Percentiles rank a stretch among this genome's conserved stretches.
phyloP scores from a whole-genome alignment of 805 yeast genomes.

The Debaryomyces castellii region DNA sequence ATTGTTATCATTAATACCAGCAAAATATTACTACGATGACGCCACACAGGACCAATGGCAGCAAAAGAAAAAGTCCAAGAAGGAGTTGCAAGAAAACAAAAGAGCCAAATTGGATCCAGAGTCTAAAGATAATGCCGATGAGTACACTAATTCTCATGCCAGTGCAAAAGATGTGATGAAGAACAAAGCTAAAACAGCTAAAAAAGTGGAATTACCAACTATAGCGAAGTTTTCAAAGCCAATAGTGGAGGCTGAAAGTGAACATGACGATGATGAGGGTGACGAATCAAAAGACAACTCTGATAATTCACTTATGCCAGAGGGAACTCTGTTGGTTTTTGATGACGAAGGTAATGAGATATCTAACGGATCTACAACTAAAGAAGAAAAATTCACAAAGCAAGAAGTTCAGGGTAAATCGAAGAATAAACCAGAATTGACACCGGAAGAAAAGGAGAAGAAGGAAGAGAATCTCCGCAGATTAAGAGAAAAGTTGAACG shows the following conservation, averaged over 20 bases:
- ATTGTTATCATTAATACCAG: constrained; percentile 85
- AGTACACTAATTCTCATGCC: constrained; percentile 39
- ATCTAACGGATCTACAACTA: constrained; percentile 2
- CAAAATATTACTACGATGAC: constrained; percentile 90
- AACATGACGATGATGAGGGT: constrained; percentile 20
- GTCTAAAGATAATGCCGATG: constrained; percentile 41
- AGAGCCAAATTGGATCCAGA: constrained; percentile 76
- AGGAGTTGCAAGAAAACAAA: constrained; percentile 59
- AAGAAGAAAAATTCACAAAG: constrained; percentile 4
- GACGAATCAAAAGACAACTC: constrained; percentile 20
- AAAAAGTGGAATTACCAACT: constrained; percentile 43
- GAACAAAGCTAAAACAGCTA: constrained; percentile 54
- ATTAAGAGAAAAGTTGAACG: constrained; percentile 76
- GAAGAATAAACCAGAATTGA: constrained; percentile 23
- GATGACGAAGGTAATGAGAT: constrained; percentile 58
- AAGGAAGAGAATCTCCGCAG: constrained; percentile 58
- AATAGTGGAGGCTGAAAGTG: constrained; percentile 11
- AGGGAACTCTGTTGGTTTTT: constrained; percentile 44
- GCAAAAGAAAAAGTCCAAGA: constrained; percentile 71
- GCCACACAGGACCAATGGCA: constrained; percentile 90
- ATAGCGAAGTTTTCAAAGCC: constrained; percentile 27
- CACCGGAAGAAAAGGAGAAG: constrained; percentile 50
- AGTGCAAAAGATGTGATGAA: constrained; percentile 63
- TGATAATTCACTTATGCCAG: constrained; percentile 10
- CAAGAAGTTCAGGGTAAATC: constrained; percentile 6